Evolutionary conservation across 768 basidiomycete species (phyloP).

Genomic region (Tricholomella constricta): DNA sequence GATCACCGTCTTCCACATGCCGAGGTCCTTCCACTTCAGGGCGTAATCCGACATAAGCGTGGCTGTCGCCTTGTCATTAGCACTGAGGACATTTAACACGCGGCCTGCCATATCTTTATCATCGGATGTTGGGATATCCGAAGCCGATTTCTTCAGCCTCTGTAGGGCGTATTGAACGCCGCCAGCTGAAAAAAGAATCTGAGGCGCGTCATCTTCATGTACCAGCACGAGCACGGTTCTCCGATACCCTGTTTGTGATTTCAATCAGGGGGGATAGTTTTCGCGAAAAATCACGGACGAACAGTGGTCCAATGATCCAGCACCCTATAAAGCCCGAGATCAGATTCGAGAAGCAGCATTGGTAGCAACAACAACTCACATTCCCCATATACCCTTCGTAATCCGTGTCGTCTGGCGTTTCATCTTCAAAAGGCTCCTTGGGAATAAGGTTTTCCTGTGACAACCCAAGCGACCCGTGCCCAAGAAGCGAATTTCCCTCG

Average conservation of each 20-base stretch:
- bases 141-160: too few species aligned
- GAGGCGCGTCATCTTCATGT: conserved; percentile 4
- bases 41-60: conserved; percentile 22
- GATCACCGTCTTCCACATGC: conserved; percentile 28
- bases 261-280: not conserved
- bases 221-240: conserved; percentile 13
- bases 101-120: too few species aligned
- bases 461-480: conserved; percentile 18
- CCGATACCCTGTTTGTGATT: conserved; percentile 8
- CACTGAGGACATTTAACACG: too few species aligned
- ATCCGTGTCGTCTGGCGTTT: conserved; percentile 34
- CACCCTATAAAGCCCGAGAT: conserved; percentile 16
- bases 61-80: conserved; percentile 14
- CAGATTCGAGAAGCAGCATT: not conserved
- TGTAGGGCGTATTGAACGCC: too few species aligned
- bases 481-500: conserved; percentile 24
- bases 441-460: conserved; percentile 32
- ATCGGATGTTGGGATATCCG: too few species aligned
- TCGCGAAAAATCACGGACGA: conserved; percentile 3
- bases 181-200: not conserved
- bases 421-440: conserved; percentile 34
- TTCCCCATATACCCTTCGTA: conserved; percentile 46
- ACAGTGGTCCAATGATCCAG: conserved; percentile 33
- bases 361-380: conserved; percentile 25
- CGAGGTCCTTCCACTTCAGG: conserved; percentile 28